These are phyloP conservation scores for Psilocybe subaeruginosa DNA, from an alignment of 768 basidiomycete genomes.

Conservation along the genomic window DNA sequence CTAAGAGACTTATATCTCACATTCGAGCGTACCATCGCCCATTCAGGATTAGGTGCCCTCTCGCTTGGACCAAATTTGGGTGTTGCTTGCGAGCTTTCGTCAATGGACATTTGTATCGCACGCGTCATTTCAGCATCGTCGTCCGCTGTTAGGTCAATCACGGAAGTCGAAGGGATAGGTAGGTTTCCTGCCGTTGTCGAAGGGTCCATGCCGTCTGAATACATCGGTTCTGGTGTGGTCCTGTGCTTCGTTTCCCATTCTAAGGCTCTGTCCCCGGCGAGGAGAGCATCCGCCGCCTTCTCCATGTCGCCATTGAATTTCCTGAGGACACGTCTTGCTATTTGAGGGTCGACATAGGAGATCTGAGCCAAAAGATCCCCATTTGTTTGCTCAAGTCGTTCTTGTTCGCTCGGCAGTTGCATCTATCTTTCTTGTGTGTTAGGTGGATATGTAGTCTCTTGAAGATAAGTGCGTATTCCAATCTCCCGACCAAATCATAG, in stretches of 20 bases:
- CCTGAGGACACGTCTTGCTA: conserved; percentile 57
- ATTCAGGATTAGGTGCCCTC: conserved; percentile 63
- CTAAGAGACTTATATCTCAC: conserved; percentile 37
- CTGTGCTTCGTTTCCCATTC: conserved; percentile 25
- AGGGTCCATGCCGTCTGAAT: conserved; percentile 24
- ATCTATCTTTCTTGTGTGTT: conserved; percentile 10
- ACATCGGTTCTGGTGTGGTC: conserved; percentile 31
- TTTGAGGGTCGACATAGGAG: conserved; percentile 41
- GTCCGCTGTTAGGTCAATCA: conserved; percentile 68
- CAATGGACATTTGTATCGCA: conserved; percentile 57
- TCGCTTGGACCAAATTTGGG: conserved; percentile 61
- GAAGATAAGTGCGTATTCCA: too few relatives aligned
- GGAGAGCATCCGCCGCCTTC: conserved; percentile 56
- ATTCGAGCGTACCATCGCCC: conserved; percentile 73
- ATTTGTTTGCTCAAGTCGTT: conserved; percentile 32
- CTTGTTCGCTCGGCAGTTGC: conserved; percentile 30
- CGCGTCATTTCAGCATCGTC: conserved; percentile 48
- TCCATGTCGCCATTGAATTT: conserved; percentile 63
- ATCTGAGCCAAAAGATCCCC: conserved; percentile 35
- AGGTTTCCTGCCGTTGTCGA: conserved; percentile 25
- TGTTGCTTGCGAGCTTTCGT: conserved; percentile 36
- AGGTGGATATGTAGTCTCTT: too few relatives aligned
- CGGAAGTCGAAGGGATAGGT: conserved; percentile 30
- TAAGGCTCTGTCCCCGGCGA: conserved; percentile 51
- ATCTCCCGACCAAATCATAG: too few relatives aligned